Conservation (phyloP, 2,329 filamentous ascomycete species). For the Aspergillus neoniger region DNA sequence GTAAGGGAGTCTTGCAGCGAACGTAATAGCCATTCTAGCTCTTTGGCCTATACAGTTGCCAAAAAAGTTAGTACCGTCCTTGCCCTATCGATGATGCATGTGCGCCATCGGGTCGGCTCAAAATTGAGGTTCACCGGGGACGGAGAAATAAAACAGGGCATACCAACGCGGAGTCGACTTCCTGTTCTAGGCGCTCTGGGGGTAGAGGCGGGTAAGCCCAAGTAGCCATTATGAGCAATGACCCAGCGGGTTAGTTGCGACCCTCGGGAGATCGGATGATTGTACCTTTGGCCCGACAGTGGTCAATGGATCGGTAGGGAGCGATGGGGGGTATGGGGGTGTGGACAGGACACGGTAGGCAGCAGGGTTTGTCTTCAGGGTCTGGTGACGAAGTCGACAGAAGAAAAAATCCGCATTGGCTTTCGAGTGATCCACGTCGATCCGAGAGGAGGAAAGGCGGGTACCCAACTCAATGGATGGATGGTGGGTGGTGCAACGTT, state of each 20-base stretch:
- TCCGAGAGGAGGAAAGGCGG: constrained; percentile 12
- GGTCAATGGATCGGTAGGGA: neutral
- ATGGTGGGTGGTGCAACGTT: constrained; percentile 32
- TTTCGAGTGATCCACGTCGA: constrained; percentile 25
- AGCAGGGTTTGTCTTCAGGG: constrained; percentile 1
- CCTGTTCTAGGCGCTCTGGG: constrained; percentile 51
- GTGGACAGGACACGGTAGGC: neutral
- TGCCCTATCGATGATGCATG: neutral
- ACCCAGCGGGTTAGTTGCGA: neutral
- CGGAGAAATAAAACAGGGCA: constrained; percentile 17
- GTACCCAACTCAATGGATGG: constrained; percentile 13
- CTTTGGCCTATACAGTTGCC: constrained; percentile 48
- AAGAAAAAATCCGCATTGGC: constrained; percentile 22
- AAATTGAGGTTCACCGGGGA: neutral
- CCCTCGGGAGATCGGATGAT: neutral
- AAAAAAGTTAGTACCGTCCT: constrained; percentile 1
- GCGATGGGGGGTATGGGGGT: neutral
- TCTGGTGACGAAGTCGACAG: constrained; percentile 7
- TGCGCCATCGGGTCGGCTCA: neutral
- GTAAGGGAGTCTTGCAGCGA: constrained; percentile 63
- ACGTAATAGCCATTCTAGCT: constrained; percentile 65
- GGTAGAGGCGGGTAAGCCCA: constrained; percentile 62
- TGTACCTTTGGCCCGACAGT: neutral
- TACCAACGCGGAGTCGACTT: constrained; percentile 58
- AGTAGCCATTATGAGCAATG: constrained; percentile 56